These are phyloP conservation scores for Fusarium ambrosium DNA, from an alignment of 2,329 filamentous ascomycete genomes.

Conservation along the genomic window DNA sequence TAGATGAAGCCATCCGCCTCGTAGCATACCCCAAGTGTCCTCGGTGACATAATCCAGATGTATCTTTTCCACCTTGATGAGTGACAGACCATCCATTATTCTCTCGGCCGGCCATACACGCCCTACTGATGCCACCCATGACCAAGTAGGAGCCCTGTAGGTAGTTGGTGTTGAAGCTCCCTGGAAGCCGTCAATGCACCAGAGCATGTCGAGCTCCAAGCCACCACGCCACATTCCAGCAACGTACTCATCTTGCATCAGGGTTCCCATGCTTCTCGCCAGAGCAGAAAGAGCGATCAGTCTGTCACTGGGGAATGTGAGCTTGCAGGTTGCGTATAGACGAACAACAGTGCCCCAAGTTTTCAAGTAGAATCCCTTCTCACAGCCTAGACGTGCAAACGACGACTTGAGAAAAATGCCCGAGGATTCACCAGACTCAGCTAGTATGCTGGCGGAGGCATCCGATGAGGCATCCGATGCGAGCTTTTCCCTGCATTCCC, in stretches of 20 bases:
- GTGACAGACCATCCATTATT: background rate
- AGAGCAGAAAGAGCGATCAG: constrained; percentile 17
- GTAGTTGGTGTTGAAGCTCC: background rate
- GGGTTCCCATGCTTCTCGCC: constrained; percentile 8
- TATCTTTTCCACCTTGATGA: background rate
- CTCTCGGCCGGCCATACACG: background rate
- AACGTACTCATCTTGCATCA: constrained; percentile 18
- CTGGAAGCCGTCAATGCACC: background rate
- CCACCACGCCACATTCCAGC: constrained; percentile 25
- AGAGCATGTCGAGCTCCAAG: background rate
- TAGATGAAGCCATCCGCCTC: background rate
- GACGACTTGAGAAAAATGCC: background rate
- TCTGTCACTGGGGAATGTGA: constrained; percentile 21
- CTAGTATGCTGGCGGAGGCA: too few species aligned
- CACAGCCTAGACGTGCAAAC: background rate
- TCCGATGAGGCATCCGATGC: background rate
- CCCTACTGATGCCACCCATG: background rate
- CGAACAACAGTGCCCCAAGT: background rate
- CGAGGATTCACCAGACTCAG: too few species aligned
- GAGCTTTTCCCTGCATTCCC: constrained; percentile 8
- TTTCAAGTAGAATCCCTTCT: background rate
- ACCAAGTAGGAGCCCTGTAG: background rate
- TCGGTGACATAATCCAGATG: background rate
- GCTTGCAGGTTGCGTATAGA: background rate
- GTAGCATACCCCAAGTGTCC: background rate